Evolutionary conservation across 2,329 filamentous ascomycete genomes (phyloP), one percentile per base, ranked within the genome.

Genomic region (Phyllosticta ampelicida): DNA sequence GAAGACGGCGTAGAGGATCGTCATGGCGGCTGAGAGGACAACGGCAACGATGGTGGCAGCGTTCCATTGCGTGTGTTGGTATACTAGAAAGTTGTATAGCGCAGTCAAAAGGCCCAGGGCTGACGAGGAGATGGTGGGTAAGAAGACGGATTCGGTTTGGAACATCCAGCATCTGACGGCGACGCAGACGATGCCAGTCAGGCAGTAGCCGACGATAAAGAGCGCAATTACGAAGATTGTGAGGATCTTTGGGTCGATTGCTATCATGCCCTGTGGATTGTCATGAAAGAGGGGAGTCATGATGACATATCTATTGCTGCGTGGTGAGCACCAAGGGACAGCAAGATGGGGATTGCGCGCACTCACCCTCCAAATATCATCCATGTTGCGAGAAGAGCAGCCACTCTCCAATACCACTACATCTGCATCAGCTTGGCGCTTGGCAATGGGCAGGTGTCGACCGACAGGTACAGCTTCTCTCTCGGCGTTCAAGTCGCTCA

Each of bases 281-380:
- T 66, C 68, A 54, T 75, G 72, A 65, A 76, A 79, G 56, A 77
- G 73, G 23, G 73, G 70, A 6, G 77, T 75, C 19, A 79, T 69
- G 57, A 79, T 75, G 30, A 80, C 71, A 64, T 75, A 79, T 55
- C 76, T 77, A 56, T 48, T 60, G 21, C 50, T 52, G n/a, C 51
- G 55, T 56, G 29, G 60, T 66, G 60, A 67, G 63, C 58, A 28
- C 8, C 23, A 8, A 26, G 21, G 26, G 9, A 16, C 54, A 48
- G 54, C 54, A 53, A 50, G 53, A 59, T 9, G 20, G 19, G n/a
- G n/a, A 23, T 51, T 21, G 28, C 2, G 4, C 28, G n/a, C 8
- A 66, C 73, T 58, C 66, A 77, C 73, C 76, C 77, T 67, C 74
- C 76, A 28, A 78, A 62, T 52, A 78, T 74, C 73, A 78, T 74